Percentiles rank a stretch among this genome's conserved stretches.
Conservation (phyloP, 1,284 basidiomycete species). For the Gymnopus androsaceus region DNA sequence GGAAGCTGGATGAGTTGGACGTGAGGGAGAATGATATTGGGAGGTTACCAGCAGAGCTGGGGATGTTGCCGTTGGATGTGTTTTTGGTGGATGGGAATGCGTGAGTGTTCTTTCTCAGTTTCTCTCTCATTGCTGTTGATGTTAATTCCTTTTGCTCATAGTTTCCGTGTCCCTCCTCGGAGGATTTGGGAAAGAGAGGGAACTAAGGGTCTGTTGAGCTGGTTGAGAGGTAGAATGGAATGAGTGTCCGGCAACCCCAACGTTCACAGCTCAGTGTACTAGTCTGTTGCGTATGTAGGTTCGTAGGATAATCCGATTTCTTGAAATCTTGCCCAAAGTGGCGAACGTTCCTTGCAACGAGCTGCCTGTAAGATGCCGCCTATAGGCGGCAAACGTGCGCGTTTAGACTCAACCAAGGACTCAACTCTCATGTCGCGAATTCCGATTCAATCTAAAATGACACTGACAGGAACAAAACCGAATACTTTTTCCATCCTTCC, state of each 20-base stretch:
- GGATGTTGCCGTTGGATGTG: constrained; percentile 73
- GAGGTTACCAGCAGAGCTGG: constrained; percentile 66
- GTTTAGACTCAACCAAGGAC: no score
- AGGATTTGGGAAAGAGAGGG: constrained; percentile 83
- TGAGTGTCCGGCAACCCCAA: constrained; percentile 36
- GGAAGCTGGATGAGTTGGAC: constrained; percentile 79
- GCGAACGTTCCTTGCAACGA: no score
- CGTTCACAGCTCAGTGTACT: no score
- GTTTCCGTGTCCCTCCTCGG: constrained; percentile 78
- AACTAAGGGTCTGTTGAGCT: constrained; percentile 75
- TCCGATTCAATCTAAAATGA: no score
- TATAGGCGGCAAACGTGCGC: no score
- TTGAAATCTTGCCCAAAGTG: no score
- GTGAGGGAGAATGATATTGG: constrained; percentile 76
- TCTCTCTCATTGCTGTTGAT: background rate
- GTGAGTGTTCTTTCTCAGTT: constrained; percentile 47
- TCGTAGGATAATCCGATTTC: no score
- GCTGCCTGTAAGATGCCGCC: no score
- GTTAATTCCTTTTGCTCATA: constrained; percentile 26
- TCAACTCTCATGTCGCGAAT: no score
- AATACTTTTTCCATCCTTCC: no score
- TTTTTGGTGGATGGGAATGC: constrained; percentile 82
- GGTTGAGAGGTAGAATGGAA: constrained; percentile 72
- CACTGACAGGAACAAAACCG: no score
- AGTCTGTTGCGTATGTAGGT: no score